These are phyloP conservation scores for Claviceps spartinae DNA, from an alignment of 2,329 filamentous ascomycete genomes.

Conservation along the genomic window DNA sequence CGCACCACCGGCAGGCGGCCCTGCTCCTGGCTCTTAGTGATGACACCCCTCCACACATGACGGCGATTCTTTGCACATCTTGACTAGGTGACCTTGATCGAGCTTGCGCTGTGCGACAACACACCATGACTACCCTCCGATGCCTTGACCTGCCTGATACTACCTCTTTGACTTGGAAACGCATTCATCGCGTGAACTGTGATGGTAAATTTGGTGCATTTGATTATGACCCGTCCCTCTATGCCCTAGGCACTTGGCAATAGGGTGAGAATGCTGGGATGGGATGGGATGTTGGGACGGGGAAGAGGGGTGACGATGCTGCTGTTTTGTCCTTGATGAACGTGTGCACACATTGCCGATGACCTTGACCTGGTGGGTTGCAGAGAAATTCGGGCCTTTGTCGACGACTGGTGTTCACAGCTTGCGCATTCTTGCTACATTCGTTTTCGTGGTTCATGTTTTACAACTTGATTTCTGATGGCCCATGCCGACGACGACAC, in stretches of 20 bases:
- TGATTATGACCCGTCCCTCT: constrained; percentile 3
- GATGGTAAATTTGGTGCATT: constrained; percentile 14
- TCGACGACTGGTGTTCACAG: not conserved
- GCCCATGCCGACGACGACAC: not conserved
- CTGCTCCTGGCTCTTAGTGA: constrained; percentile 25
- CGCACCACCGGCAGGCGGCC: constrained; percentile 21
- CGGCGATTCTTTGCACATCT: constrained; percentile 8
- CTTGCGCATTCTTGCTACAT: not conserved
- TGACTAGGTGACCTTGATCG: constrained; percentile 22
- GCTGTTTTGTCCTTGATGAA: constrained; percentile 3
- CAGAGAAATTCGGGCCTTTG: not conserved
- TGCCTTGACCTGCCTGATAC: constrained; percentile 22
- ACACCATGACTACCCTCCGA: constrained; percentile 10
- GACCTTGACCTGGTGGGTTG: not conserved
- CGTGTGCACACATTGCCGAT: not conserved
- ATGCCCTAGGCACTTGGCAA: not conserved
- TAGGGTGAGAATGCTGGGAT: not conserved
- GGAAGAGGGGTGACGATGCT: not conserved
- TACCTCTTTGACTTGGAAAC: constrained; percentile 13
- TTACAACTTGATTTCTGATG: not conserved
- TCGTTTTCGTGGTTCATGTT: not conserved
- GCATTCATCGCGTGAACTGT: constrained; percentile 13
- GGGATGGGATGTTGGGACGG: too few relatives aligned
- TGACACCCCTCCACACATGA: constrained; percentile 6
- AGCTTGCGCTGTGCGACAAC: constrained; percentile 9